Base-by-base conservation (phyloP, 1,139 yeast genomes). In the Kurtzmaniella quercitrusa region DNA sequence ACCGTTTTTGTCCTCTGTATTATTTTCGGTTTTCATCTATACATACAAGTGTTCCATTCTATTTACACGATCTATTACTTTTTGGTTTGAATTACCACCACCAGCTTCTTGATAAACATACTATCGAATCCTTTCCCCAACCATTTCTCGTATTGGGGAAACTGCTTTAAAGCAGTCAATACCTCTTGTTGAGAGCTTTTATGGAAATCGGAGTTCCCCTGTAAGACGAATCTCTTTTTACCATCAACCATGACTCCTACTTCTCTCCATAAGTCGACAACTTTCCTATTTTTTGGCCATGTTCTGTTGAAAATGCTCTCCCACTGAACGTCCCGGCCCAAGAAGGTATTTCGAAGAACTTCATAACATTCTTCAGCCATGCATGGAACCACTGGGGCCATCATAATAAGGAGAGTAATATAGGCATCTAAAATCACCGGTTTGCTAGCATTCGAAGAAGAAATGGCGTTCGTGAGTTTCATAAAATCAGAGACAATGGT, bases 401-500 rank as follows among this genome's bases (percentile, higher is more conserved):
- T 77, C 9, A 78, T 57, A 14, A 77, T 66, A 37, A 87, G 55
- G 12, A 91, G 64, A 42, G 77, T 79, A 52, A 73, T 68, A 48
- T 75, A 74, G 0, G 79, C 66, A 42, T 77, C 75, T 42, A 50
- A 54, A 48, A 56, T 57, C 6, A 67, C 34, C 0, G 77, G 74
- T 12, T 60, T 55, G 2, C 63, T 56, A 3, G 34, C 34, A 11
- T 34, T 34, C 4, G 38, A 38, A 3, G 15, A n/a, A 3, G 21
- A 10, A 9, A 90, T 57, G 1, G 71, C 53, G 51, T 83, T 83
- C 1, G 96, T 85, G 43, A 85, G 63, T 55, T 90, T 93, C 96
- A 90, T 93, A 57, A 82, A 85, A 57, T 89, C 95, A 0, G 97
- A 87, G 25, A 93, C 77, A 5, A 89, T 81, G 0, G 97, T 91